Percentiles rank a stretch among this genome's conserved stretches.
Conservation (phyloP, 108 stramenopile species). For the Poteriospumella lacustris region DNA sequence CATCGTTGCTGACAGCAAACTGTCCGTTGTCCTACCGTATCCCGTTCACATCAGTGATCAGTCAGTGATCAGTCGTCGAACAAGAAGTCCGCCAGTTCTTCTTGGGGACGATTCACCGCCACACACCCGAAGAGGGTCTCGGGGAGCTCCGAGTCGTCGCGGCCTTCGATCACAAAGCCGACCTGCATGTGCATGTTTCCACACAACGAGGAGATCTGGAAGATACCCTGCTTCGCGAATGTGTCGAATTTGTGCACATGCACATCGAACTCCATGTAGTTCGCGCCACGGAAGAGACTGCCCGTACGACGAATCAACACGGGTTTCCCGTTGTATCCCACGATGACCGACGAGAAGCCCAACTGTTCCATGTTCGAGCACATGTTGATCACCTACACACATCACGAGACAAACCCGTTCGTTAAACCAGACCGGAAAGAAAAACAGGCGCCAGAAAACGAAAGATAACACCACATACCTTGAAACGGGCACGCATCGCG, state of each 20-base stretch:
- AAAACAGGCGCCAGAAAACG: slow-evolving; percentile 29
- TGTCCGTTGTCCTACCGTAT: too few relatives aligned
- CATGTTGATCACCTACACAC: slow-evolving; percentile 21
- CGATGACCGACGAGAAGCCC: slow-evolving; percentile 51
- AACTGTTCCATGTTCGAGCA: slow-evolving; percentile 30
- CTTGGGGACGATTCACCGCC: slow-evolving; percentile 16
- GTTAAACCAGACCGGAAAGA: neutral
- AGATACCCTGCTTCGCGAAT: slow-evolving; percentile 63
- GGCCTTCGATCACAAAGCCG: slow-evolving; percentile 62
- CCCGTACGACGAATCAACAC: slow-evolving; percentile 64
- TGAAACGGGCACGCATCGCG: slow-evolving; percentile 58
- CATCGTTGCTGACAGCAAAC: too few relatives aligned
- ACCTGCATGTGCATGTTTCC: slow-evolving; percentile 58
- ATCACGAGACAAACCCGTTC: neutral
- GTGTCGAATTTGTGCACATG: slow-evolving; percentile 60
- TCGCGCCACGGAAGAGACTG: slow-evolving; percentile 44
- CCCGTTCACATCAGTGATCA: too few relatives aligned
- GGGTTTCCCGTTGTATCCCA: slow-evolving; percentile 62
- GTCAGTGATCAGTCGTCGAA: too few relatives aligned
- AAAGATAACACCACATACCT: slow-evolving; percentile 53
- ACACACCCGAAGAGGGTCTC: slow-evolving; percentile 40
- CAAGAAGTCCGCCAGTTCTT: slow-evolving; percentile 25
- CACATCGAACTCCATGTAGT: slow-evolving; percentile 56
- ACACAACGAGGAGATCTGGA: slow-evolving; percentile 55
- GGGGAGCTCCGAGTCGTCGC: slow-evolving; percentile 57